Evolutionary conservation across 768 basidiomycete genomes (phyloP).

Genomic region (Termitomyces sp.): DNA sequence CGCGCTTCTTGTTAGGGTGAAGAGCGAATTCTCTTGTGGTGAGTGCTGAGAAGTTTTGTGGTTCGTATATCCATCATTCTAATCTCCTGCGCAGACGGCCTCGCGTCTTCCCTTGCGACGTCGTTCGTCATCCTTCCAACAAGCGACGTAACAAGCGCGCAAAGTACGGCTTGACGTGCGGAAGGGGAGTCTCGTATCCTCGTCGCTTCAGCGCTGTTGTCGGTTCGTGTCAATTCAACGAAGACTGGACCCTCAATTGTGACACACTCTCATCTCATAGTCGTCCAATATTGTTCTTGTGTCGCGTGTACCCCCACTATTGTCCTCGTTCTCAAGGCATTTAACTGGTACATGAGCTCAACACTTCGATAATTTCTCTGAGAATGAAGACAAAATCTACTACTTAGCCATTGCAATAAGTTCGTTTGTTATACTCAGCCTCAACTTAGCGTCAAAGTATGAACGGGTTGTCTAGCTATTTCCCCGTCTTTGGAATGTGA

Average conservation of each 20-base stretch:
- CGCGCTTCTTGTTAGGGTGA: slow-evolving; percentile 70
- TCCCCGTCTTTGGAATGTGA: no score
- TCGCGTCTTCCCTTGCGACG: slow-evolving; percentile 38
- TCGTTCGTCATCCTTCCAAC: slow-evolving; percentile 62
- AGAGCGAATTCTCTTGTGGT: slow-evolving; percentile 55
- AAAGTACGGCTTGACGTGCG: slow-evolving; percentile 67
- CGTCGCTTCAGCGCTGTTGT: not conserved
- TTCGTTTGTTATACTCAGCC: not conserved
- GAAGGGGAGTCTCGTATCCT: slow-evolving; percentile 37
- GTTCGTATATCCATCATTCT: not conserved
- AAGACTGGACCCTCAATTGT: no score
- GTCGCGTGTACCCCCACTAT: not conserved
- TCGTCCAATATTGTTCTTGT: not conserved
- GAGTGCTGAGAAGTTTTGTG: slow-evolving; percentile 7
- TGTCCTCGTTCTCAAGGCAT: not conserved
- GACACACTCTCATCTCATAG: not conserved
- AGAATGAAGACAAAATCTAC: not conserved
- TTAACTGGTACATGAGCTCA: no score
- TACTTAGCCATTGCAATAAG: not conserved
- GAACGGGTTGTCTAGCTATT: no score
- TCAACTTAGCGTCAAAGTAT: no score
- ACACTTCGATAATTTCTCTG: not conserved
- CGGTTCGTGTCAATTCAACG: not conserved
- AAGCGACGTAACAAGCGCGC: slow-evolving; percentile 73
- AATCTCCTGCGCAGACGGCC: slow-evolving; percentile 19